Evolutionary conservation across 2,329 filamentous ascomycete genomes (phyloP), one percentile per base, ranked within the genome.

Genomic region (Penicillium sp.): DNA sequence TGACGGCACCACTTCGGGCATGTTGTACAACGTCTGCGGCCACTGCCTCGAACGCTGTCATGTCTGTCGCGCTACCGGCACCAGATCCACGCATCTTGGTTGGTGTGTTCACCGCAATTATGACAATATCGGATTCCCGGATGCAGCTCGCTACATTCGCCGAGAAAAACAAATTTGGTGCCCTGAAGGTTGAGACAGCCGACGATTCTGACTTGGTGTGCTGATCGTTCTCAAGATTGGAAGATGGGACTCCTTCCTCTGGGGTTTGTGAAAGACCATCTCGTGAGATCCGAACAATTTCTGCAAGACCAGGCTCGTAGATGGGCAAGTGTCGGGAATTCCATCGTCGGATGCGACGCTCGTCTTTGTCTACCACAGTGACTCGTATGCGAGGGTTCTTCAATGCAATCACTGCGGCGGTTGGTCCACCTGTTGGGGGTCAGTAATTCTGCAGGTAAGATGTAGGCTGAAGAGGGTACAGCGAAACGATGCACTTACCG

Each of bases 101-200:
- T 2, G 89, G 89, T 0, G 90, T 92, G 71, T 92, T 90, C 62
- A 92, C 89, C 14, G 87, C 84, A 52, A 92, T 83, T 52, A 93
- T 83, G 54, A 92, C 83, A 40, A 92, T 74, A 67, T 92, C 88
- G 11, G 89, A 89, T 59, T 86, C 83, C 21, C 77, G 71, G 58
- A 92, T 89, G 56, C 78, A 80, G 56, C 74, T 77, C 31, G 80
- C 79, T 11, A 90, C 80, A 47, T 90, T 81, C 11, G 85, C 88
- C 1, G 87, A 87, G 75, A 93, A 92, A 76, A 86, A 81, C 11
- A 93, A 79, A 71, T 92, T 92, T 4, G 84, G 81, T 11, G 34
- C 39, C 11, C 55, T 38, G 13, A 39, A 9, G 8, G 43, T n/a
- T 27, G 31, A 4, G 21, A 11, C 21, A 18, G 1, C 7, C 29